Evolutionary conservation across 2,329 filamentous ascomycete genomes (phyloP).

Genomic region (Beauveria asiatica): DNA sequence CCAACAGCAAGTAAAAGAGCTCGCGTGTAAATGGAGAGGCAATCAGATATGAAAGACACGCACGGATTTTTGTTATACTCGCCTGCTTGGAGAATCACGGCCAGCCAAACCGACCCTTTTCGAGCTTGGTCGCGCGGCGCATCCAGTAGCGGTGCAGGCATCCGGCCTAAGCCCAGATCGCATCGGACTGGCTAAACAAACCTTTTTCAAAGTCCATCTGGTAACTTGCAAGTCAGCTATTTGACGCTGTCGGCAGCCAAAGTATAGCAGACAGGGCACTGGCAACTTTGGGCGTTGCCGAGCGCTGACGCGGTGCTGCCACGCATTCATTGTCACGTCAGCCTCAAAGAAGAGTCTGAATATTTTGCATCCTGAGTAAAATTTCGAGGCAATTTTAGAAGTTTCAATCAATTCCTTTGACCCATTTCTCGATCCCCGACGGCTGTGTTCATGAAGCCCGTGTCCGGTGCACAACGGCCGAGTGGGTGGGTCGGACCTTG

Average conservation of each 20-base stretch:
- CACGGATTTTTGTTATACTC: constrained; percentile 4
- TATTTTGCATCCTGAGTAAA: no score
- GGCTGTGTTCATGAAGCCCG: neutral
- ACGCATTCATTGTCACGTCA: neutral
- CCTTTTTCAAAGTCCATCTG: no score
- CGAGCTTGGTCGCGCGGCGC: neutral
- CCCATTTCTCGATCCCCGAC: no score
- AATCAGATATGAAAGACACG: neutral
- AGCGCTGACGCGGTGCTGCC: constrained; percentile 1
- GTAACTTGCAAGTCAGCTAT: no score
- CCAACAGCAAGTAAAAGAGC: neutral
- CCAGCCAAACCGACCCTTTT: neutral
- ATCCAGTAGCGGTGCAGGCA: neutral
- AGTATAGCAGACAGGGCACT: no score
- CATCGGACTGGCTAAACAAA: neutral
- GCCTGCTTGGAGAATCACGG: no score
- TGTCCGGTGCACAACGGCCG: neutral
- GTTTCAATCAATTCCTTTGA: no score
- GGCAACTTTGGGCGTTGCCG: no score
- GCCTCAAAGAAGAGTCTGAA: neutral
- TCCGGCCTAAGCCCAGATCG: neutral
- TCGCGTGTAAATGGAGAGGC: neutral
- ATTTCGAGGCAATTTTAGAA: no score
- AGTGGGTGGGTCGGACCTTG: neutral
- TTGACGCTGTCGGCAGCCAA: no score